These are phyloP conservation scores for Physaria fendleri DNA, from an alignment of 345 rosid species.

Conservation along the genomic window DNA sequence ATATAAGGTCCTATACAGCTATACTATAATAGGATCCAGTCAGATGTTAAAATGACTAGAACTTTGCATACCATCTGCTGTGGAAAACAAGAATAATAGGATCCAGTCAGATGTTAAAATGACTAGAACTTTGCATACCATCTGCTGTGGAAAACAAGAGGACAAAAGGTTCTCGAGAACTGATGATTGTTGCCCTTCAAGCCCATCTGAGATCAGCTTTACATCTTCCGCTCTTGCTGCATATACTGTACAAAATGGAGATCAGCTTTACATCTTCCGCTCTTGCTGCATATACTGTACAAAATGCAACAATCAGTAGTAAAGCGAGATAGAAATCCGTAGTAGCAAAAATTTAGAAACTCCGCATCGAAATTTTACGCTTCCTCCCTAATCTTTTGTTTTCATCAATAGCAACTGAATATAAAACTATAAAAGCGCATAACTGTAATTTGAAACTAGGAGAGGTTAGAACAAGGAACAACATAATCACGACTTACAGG, in stretches of 20 bases:
- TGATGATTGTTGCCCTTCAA: slow-evolving; percentile 56
- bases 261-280: slow-evolving; percentile 56
- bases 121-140: slow-evolving; percentile 41
- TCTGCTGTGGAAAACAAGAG: slow-evolving; percentile 54
- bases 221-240: slow-evolving; percentile 39
- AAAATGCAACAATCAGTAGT: slow-evolving; percentile 17
- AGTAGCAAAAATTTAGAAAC: too few relatives aligned
- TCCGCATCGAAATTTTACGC: too few relatives aligned
- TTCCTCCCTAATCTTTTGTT: too few relatives aligned
- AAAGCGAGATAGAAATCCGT: too few relatives aligned
- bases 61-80: slow-evolving; percentile 54
- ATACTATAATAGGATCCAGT: background rate
- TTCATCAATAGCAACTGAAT: background rate
- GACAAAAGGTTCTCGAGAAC: slow-evolving; percentile 55
- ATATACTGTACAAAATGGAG: slow-evolving; percentile 60
- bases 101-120: background rate
- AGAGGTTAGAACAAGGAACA: background rate
- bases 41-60: background rate
- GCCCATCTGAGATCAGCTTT: slow-evolving; percentile 74
- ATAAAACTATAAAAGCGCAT: background rate
- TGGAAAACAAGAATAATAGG: slow-evolving; percentile 42
- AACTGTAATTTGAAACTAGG: background rate
- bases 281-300: slow-evolving; percentile 51
- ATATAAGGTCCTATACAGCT: background rate
- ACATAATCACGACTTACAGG: slow-evolving; percentile 47